Conservation (phyloP, 306 rosid genomes). For the Ziziphus jujuba region DNA sequence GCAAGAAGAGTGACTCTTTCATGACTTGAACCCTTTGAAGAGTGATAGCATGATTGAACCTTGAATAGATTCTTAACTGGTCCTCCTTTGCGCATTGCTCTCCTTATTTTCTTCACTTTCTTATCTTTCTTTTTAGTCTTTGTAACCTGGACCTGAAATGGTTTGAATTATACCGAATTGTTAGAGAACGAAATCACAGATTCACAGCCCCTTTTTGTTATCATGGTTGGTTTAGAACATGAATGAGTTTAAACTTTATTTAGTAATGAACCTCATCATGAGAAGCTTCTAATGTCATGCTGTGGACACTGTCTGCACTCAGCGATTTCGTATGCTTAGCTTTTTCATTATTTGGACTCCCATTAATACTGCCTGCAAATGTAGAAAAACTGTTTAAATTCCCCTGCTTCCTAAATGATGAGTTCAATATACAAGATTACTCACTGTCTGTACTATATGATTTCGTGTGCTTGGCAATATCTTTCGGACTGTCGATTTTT, state of each 20-base stretch:
- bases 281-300: constrained; percentile 4
- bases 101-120: constrained; percentile 35
- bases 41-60: constrained; percentile 53
- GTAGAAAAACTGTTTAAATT: too few species aligned
- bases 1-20: constrained; percentile 36
- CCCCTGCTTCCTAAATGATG: too few species aligned
- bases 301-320: constrained; percentile 28
- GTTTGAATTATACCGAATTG: neutral
- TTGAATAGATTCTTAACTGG: constrained; percentile 47
- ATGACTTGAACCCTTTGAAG: constrained; percentile 27
- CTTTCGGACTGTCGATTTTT: neutral
- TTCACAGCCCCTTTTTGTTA: neutral
- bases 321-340: constrained; percentile 25
- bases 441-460: too few species aligned
- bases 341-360: neutral
- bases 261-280: constrained; percentile 15
- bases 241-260: neutral
- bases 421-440: too few species aligned
- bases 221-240: too few species aligned
- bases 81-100: constrained; percentile 27
- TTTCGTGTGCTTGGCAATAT: neutral
- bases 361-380: too few species aligned
- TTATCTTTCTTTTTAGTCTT: constrained; percentile 35
- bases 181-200: neutral
- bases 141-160: constrained; percentile 29